A percentile compares a stretch with the other conserved stretches of the same genome.
Evolutionary conservation across 257 asterid species (phyloP).

Genomic region (Coffea eugenioides): DNA sequence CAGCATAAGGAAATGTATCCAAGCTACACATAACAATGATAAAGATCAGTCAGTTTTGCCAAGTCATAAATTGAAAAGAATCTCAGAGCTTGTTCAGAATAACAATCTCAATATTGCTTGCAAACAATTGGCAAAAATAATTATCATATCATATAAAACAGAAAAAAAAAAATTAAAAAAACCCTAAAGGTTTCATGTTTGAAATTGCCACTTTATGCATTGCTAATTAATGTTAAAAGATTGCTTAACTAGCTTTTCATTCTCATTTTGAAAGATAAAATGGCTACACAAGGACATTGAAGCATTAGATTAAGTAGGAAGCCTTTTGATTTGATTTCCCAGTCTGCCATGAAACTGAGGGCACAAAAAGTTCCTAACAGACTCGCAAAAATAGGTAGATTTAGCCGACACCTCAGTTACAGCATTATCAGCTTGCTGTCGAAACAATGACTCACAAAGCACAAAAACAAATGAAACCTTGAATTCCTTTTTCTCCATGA

Average conservation of each 20-base stretch:
- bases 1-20: slow-evolving; percentile 99
- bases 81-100: not conserved
- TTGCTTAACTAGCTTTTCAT: not conserved
- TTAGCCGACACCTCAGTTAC: not conserved
- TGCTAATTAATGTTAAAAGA: not conserved
- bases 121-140: not conserved
- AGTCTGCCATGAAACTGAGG: not conserved
- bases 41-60: slow-evolving; percentile 9
- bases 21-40: slow-evolving; percentile 43
- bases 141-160: not conserved
- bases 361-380: not conserved
- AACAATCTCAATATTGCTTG: not conserved
- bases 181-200: not conserved
- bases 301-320: not conserved
- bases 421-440: not conserved
- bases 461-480: too few relatives aligned
- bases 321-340: not conserved
- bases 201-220: not conserved
- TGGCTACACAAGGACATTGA: not conserved
- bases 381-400: not conserved
- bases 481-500: not conserved
- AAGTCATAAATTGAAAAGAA: not conserved
- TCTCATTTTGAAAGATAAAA: not conserved
- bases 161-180: not conserved
- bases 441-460: not conserved